Base-by-base conservation (phyloP, 1,284 basidiomycete genomes). In the Exobasidium cylindrosporum region DNA sequence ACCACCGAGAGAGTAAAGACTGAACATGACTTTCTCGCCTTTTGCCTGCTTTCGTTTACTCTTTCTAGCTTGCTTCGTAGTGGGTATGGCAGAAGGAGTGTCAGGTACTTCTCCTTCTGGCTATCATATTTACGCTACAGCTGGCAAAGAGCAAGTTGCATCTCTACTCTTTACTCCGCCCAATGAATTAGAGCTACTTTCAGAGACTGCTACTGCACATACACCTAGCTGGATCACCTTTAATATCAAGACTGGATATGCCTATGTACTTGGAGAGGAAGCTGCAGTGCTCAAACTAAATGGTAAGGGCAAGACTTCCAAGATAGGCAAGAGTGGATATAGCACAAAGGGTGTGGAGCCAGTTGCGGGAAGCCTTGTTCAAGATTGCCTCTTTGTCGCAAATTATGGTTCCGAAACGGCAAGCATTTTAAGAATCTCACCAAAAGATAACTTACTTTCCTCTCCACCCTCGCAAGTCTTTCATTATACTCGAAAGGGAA, bases 391-490 rank as follows among this genome's bases (percentile, higher is more conserved):
- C 28, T 61, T 29, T 29, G 31, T 61, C 31, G 72, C 72, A 4
- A 73, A 73, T 50, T 73, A 73, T 62, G 55, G 60, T 30, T 56
- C 58, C 0, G 72, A 69, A 13, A 23, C 62, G 3, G 63, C 63
- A 0, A 30, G 58, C 24, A 66, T 72, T 17, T 26, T 72, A 30
- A 4, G 31, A 2, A 56, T 73, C 52, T 14, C 62, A 14, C 0
- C 11, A 3, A 58, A 62, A 40, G 26, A 46, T n/a, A 17, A 49
- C 6, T n/a, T 35, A 17, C 35, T 40, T 17, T 40, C 35, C 17
- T 40, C 35, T 40, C 28, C 23, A 26, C n/a, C 40, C n/a, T 17
- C 40, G 30, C 11, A 43, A 24, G 57, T 66, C 11, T 61, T 72
- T 50, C 66, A 74, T 40, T 73, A 72, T 43, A 40, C 59, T 57